Evolutionary conservation across 768 basidiomycete species (phyloP).

Genomic region (Collybiopsis confluens): DNA sequence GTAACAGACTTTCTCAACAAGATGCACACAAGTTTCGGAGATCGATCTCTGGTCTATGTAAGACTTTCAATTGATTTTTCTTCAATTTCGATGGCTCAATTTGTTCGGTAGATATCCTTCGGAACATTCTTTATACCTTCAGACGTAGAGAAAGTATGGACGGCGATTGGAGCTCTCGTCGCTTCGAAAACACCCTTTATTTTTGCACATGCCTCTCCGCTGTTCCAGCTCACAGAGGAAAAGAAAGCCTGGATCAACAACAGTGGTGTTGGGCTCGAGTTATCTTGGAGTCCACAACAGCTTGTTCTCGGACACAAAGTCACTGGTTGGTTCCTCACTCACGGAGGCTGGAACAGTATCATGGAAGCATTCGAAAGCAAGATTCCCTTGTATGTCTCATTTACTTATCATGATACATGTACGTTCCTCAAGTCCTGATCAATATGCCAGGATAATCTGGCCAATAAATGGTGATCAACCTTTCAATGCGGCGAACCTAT

Average conservation of each 20-base stretch:
- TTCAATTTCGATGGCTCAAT: background rate
- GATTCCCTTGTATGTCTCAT: conserved; percentile 1
- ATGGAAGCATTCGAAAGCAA: background rate
- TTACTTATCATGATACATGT: background rate
- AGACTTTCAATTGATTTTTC: background rate
- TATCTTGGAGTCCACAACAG: background rate
- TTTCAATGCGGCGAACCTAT: background rate
- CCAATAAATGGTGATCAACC: conserved; percentile 4
- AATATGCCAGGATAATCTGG: conserved; percentile 2
- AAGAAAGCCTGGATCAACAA: background rate
- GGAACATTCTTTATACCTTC: background rate
- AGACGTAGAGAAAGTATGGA: background rate
- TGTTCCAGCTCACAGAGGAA: background rate
- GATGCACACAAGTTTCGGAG: background rate
- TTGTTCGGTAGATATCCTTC: conserved; percentile 1
- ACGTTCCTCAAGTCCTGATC: background rate
- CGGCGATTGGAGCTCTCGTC: background rate
- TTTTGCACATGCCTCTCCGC: background rate
- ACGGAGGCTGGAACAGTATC: conserved; percentile 7
- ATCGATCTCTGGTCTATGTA: background rate
- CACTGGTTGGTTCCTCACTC: conserved; percentile 6
- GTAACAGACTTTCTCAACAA: background rate
- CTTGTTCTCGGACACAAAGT: background rate
- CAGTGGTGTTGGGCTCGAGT: background rate
- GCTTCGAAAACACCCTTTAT: background rate